Conservation (phyloP, 306 rosid genomes). For the Gleditsia sinensis region DNA sequence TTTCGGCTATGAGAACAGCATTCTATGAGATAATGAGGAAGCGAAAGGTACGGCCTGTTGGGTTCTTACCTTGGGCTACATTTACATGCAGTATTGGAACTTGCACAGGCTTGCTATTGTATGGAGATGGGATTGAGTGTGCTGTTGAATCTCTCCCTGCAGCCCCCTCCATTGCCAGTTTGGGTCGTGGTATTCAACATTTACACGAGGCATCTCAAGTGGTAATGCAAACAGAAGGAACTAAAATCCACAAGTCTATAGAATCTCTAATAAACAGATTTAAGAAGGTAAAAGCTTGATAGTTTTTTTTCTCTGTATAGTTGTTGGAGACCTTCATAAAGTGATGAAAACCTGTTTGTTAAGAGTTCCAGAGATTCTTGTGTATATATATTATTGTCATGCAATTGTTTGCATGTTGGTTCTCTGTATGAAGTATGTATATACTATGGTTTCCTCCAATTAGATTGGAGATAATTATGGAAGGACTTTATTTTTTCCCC, state of each 20-base stretch:
- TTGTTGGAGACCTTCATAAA: conserved; percentile 26
- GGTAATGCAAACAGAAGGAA: conserved; percentile 56
- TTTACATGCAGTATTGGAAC: conserved; percentile 69
- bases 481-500: neutral
- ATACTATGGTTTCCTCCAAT: neutral
- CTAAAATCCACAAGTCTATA: conserved; percentile 55
- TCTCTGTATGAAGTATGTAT: conserved; percentile 1
- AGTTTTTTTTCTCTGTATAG: conserved; percentile 35
- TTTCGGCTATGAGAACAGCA: conserved; percentile 78
- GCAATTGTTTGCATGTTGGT: neutral
- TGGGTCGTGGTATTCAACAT: conserved; percentile 76
- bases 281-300: conserved; percentile 55
- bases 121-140: conserved; percentile 82
- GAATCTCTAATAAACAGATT: conserved; percentile 59
- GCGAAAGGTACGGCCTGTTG: conserved; percentile 52
- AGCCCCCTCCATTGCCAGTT: conserved; percentile 76
- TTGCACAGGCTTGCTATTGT: conserved; percentile 64
- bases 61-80: conserved; percentile 75
- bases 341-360: conserved; percentile 26
- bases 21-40: conserved; percentile 87
- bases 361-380: conserved; percentile 34
- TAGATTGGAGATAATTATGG: neutral
- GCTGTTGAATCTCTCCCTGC: conserved; percentile 59
- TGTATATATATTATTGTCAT: conserved; percentile 38
- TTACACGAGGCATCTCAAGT: conserved; percentile 56